Evolutionary conservation across 768 basidiomycete species (phyloP).

Genomic region (Amanita subjunquillea): DNA sequence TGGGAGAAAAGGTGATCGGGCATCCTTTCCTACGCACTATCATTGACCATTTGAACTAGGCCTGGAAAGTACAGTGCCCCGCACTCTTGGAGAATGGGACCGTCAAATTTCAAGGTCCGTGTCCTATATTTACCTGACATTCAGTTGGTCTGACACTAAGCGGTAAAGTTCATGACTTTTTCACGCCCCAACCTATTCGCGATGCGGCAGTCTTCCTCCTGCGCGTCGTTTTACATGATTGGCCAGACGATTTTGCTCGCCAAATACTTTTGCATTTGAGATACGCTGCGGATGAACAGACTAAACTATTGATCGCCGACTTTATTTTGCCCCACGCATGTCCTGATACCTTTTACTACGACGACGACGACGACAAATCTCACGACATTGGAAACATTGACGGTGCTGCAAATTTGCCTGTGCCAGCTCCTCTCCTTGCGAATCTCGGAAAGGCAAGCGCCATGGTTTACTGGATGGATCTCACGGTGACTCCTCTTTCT

Average conservation of each 20-base stretch:
- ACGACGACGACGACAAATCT: not conserved
- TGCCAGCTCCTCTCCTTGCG: conserved; percentile 52
- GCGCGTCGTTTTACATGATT: conserved; percentile 68
- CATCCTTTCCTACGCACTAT: conserved; percentile 6
- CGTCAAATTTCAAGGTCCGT: conserved; percentile 42
- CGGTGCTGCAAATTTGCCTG: conserved; percentile 43
- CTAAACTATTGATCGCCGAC: conserved; percentile 61
- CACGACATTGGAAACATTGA: conserved; percentile 18
- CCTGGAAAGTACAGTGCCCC: conserved; percentile 51
- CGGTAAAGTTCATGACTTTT: conserved; percentile 60
- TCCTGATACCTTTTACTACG: conserved; percentile 30
- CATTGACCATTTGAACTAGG: conserved; percentile 18
- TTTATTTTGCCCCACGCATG: conserved; percentile 64
- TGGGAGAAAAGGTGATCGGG: conserved; percentile 36
- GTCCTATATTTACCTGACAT: not conserved
- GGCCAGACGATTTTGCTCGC: conserved; percentile 53
- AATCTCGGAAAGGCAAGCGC: conserved; percentile 68
- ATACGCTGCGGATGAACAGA: conserved; percentile 37
- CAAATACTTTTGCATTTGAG: conserved; percentile 33
- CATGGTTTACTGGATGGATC: conserved; percentile 63
- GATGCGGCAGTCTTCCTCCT: conserved; percentile 58
- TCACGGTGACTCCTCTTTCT: conserved; percentile 33
- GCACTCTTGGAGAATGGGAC: conserved; percentile 44
- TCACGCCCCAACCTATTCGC: conserved; percentile 46
- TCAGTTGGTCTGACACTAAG: not conserved